Conservation (phyloP, 2,329 filamentous ascomycete genomes). For the Colletotrichum noveboracense region DNA sequence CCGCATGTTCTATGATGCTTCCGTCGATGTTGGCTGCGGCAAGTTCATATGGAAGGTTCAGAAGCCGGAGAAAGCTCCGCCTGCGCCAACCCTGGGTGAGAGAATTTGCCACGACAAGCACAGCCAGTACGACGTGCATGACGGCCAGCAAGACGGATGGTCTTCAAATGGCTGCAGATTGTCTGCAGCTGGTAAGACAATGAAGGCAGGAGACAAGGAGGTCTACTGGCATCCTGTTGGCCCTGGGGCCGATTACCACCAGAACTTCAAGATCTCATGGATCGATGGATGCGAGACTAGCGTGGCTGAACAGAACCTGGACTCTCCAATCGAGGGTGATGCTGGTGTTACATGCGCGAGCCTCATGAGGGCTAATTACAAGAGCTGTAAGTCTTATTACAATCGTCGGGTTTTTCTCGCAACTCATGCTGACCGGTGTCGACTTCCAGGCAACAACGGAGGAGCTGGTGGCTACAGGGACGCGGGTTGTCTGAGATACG, state of each 20-base stretch:
- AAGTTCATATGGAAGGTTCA: not conserved
- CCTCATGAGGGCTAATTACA: too few relatives aligned
- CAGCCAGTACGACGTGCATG: not conserved
- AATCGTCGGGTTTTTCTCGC: not conserved
- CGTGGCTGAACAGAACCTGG: too few relatives aligned
- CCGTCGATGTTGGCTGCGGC: not conserved
- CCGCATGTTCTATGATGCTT: not conserved
- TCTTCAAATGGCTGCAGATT: not conserved
- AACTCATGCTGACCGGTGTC: not conserved
- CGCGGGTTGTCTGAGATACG: not conserved
- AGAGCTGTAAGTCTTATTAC: too few relatives aligned
- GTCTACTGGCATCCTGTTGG: not conserved
- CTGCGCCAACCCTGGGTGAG: not conserved
- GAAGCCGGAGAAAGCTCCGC: not conserved
- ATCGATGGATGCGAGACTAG: not conserved
- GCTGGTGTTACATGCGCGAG: too few relatives aligned
- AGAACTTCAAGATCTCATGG: not conserved
- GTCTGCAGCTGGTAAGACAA: not conserved
- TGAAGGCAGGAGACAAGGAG: not conserved
- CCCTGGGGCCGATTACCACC: not conserved
- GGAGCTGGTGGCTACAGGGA: not conserved
- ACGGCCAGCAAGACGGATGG: not conserved
- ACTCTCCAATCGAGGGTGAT: too few relatives aligned
- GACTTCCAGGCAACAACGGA: not conserved
- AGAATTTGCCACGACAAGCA: not conserved